These are phyloP conservation scores for Collybia nuda DNA, from an alignment of 768 basidiomycete species.

Conservation along the genomic window DNA sequence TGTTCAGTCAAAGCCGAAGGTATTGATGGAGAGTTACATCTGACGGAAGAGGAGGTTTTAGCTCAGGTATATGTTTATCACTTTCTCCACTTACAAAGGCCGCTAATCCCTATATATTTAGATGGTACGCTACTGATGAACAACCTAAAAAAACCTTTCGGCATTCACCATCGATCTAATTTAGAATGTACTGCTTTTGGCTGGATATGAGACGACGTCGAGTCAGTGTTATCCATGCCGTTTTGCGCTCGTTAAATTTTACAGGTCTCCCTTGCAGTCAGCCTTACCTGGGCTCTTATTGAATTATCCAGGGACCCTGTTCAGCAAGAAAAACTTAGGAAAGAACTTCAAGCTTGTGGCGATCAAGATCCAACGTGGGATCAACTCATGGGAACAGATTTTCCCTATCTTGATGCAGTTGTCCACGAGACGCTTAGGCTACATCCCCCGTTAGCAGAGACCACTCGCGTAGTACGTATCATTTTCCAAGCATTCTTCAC, in stretches of 20 bases:
- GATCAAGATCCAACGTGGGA: conserved; percentile 55
- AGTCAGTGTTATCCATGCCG: conserved; percentile 24
- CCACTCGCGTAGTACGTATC: conserved; percentile 5
- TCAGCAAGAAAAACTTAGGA: conserved; percentile 46
- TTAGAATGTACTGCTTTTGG: conserved; percentile 35
- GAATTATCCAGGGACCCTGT: conserved; percentile 47
- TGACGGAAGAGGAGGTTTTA: conserved; percentile 41
- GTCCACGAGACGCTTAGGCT: conserved; percentile 39
- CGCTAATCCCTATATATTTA: background rate
- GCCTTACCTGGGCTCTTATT: conserved; percentile 54
- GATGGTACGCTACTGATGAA: conserved; percentile 11
- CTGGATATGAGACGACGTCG: conserved; percentile 55
- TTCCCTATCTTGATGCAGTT: conserved; percentile 25
- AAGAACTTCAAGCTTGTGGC: conserved; percentile 44
- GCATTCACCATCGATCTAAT: background rate
- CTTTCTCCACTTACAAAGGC: background rate
- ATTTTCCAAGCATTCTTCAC: background rate
- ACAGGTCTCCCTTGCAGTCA: conserved; percentile 22
- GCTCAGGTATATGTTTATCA: conserved; percentile 29
- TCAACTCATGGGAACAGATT: conserved; percentile 36
- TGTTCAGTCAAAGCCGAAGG: conserved; percentile 35
- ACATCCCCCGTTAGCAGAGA: conserved; percentile 33
- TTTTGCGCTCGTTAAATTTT: background rate
- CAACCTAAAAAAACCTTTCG: background rate
- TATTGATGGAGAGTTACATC: conserved; percentile 21